Base-by-base conservation (phyloP, 1,139 yeast species). In the Saccharomyces hybrid region DNA sequence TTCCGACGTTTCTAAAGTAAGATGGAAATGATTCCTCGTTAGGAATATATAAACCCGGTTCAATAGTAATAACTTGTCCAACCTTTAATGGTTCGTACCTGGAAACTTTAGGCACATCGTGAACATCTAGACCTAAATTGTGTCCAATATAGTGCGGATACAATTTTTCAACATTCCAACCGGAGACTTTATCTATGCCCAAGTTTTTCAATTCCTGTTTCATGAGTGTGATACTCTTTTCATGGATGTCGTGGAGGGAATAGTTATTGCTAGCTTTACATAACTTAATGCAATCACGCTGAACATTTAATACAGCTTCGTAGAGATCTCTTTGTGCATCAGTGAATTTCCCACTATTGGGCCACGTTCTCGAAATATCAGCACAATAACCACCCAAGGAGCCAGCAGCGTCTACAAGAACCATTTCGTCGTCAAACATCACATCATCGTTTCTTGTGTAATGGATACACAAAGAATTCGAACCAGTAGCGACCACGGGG, bases 111-210 rank as follows among this genome's bases (percentile, higher is more conserved):
- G 93, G 89, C 28, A 85, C 78, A 68, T 91, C 98, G 71, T 91
- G 98, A 38, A 91, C 88, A 64, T 93, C 99, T 49, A 95, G 73
- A 0, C 99, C 99, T 50, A 95, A 75, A 66, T 93, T 93, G 69
- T 95, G 99, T 2, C 99, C 99, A 60, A 95, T 84, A 65, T 88
- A 90, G 70, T 95, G 99, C 0, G 98, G 98, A 66, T 91, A 95
- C 44, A 93, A 71, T 54, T 80, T 73, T 38, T 81, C 71, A 5
- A 84, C 78, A 50, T 83, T 85, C 66, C 77, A 70, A 38, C 73
- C 74, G 26, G 42, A 5, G 31, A 50, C 53, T 27, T 74, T 68
- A 4, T 73, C 65, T 61, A 91, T 82, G 0, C 97, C 97, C 50
- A 86, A 78, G 61, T 87, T 85, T 56, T 78, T 77, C 57, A 95